Conservation (phyloP, 2,329 filamentous ascomycete species). For the Colletotrichum cordylinicola region DNA sequence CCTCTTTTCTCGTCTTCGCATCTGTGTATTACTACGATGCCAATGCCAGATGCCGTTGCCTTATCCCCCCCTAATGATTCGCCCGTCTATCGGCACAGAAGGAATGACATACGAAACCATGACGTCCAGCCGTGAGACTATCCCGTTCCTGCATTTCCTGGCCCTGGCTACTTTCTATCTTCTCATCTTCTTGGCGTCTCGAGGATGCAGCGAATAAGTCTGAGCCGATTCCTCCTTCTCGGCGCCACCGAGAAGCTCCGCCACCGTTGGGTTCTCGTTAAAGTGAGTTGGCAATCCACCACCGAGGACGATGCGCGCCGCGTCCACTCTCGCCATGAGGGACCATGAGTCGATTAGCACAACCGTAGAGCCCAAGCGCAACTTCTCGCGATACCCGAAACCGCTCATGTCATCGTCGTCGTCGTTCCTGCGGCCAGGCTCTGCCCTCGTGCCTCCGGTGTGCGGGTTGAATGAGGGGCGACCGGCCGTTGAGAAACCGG, state of each 20-base stretch:
- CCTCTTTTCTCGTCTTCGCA: neutral
- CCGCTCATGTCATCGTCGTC: slow-evolving; percentile 43
- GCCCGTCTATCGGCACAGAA: neutral
- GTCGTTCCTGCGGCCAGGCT: slow-evolving; percentile 33
- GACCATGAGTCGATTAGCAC: slow-evolving; percentile 58
- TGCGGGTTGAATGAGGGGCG: slow-evolving; percentile 46
- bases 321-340: slow-evolving; percentile 51
- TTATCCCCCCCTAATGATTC: neutral
- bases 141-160: neutral
- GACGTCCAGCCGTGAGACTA: neutral
- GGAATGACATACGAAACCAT: neutral
- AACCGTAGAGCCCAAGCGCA: slow-evolving; percentile 51
- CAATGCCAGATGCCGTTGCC: neutral
- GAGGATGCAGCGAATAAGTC: neutral
- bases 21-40: neutral
- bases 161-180: neutral
- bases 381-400: slow-evolving; percentile 58
- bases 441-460: slow-evolving; percentile 44
- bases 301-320: slow-evolving; percentile 53
- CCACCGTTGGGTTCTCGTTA: slow-evolving; percentile 42
- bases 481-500: slow-evolving; percentile 57
- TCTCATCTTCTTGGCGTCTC: slow-evolving; percentile 15
- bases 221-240: slow-evolving; percentile 31
- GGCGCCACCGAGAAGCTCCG: slow-evolving; percentile 37
- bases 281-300: slow-evolving; percentile 49